Conservation (phyloP, 345 rosid genomes). For the Bruguiera sexangula region DNA sequence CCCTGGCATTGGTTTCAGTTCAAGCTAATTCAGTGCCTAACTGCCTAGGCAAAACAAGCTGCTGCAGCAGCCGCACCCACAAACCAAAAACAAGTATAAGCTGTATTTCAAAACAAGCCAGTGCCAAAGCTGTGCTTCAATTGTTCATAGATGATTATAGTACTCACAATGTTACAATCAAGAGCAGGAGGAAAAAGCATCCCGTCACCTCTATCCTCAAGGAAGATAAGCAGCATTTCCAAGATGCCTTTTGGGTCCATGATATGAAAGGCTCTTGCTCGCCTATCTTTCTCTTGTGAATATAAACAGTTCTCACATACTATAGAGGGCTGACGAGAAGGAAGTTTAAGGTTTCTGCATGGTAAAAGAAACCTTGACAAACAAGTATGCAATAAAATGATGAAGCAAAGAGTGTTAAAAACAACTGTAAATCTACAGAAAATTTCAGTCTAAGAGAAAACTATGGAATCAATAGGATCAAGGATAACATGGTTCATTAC, state of each 20-base stretch:
- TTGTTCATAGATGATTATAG: not conserved
- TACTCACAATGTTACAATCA: slow-evolving; percentile 36
- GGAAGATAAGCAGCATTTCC: slow-evolving; percentile 80
- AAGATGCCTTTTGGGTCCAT: slow-evolving; percentile 79
- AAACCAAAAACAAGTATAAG: too few species aligned
- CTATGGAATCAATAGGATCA: not conserved
- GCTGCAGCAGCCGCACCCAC: too few species aligned
- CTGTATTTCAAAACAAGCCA: too few species aligned
- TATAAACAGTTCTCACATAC: slow-evolving; percentile 90
- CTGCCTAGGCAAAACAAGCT: not conserved
- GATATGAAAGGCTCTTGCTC: slow-evolving; percentile 86
- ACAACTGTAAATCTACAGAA: not conserved
- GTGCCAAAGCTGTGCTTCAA: too few species aligned
- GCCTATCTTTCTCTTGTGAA: slow-evolving; percentile 56
- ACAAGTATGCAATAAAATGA: slow-evolving; percentile 1
- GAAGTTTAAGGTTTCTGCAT: slow-evolving; percentile 77
- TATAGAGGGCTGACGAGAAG: slow-evolving; percentile 68
- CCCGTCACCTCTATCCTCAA: slow-evolving; percentile 63
- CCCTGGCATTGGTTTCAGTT: not conserved
- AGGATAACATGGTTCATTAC: not conserved
- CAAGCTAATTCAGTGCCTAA: slow-evolving; percentile 1
- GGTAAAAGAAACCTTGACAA: not conserved
- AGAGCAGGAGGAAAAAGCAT: slow-evolving; percentile 49
- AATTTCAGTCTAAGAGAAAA: not conserved
- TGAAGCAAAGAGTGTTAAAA: not conserved